Percentiles rank a stretch among this genome's conserved stretches.
Conservation (phyloP, 1,139 yeast genomes). For the Debaryomyces sp. region DNA sequence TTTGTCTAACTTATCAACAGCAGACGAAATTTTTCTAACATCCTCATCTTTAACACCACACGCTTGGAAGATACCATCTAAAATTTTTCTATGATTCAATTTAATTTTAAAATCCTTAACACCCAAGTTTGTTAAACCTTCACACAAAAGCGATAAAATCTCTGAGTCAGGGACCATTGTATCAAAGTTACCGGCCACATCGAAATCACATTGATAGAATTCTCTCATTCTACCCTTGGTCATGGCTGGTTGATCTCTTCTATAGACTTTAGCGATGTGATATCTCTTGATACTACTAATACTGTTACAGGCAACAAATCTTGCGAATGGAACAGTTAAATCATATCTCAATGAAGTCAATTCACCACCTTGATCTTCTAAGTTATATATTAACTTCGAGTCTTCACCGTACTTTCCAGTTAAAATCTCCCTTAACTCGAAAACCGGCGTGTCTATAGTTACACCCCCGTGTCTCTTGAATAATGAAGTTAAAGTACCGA, state of each 20-base stretch:
- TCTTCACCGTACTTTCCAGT: constrained; percentile 99
- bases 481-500: constrained; percentile 65
- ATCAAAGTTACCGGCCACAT: constrained; percentile 90
- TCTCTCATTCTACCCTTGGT: constrained; percentile 99
- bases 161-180: constrained; percentile 97
- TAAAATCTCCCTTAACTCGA: constrained; percentile 90
- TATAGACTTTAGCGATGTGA: constrained; percentile 96
- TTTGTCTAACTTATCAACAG: constrained; percentile 95
- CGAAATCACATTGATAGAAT: constrained; percentile 97
- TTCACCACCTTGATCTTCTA: constrained; percentile 99
- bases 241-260: constrained; percentile 99
- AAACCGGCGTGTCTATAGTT: constrained; percentile 96
- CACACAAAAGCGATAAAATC: constrained; percentile 75
- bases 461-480: constrained; percentile 98
- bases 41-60: constrained; percentile 95
- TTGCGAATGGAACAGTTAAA: constrained; percentile 95
- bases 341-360: constrained; percentile 92
- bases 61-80: constrained; percentile 93
- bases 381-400: constrained; percentile 89
- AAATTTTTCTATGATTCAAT: constrained; percentile 89
- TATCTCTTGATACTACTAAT: constrained; percentile 86
- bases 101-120: constrained; percentile 87
- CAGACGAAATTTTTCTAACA: constrained; percentile 89
- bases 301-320: constrained; percentile 94
- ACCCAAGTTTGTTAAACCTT: constrained; percentile 82